These are phyloP conservation scores for Fistulinella staudtii DNA, from an alignment of 1,284 basidiomycete species.

Conservation along the genomic window DNA sequence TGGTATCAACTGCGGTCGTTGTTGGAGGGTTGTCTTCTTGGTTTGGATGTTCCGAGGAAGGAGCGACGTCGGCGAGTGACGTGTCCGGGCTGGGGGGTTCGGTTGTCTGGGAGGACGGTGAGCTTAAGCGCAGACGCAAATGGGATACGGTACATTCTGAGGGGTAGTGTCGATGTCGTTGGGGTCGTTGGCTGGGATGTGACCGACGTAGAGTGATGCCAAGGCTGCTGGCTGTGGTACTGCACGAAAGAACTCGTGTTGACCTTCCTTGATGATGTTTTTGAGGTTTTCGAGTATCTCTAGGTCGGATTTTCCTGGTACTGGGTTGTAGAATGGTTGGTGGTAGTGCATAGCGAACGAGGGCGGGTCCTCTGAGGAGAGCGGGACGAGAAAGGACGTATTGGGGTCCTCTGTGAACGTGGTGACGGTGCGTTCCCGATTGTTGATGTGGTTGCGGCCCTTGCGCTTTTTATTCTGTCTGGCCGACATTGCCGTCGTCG, in stretches of 20 bases:
- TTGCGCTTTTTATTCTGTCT: conserved; percentile 60
- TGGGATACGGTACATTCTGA: conserved; percentile 27
- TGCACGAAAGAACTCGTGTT: conserved; percentile 65
- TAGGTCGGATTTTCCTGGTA: conserved; percentile 47
- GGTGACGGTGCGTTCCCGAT: conserved; percentile 60
- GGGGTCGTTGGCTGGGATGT: conserved; percentile 31
- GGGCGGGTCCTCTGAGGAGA: conserved; percentile 42
- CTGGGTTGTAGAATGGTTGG: conserved; percentile 28
- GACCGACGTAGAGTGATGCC: conserved; percentile 58
- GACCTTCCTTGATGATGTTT: conserved; percentile 60
- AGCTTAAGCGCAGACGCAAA: not conserved
- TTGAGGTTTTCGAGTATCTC: conserved; percentile 71
- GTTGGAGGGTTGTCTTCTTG: conserved; percentile 7
- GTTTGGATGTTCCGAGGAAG: conserved; percentile 6
- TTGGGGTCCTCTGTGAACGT: conserved; percentile 56
- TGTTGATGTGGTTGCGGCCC: conserved; percentile 46
- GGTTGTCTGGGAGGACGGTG: conserved; percentile 12
- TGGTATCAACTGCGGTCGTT: conserved; percentile 5
- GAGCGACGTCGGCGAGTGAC: conserved; percentile 7
- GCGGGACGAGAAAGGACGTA: conserved; percentile 44
- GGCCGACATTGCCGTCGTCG: conserved; percentile 60
- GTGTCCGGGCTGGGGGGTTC: conserved; percentile 17
- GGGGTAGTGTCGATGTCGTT: conserved; percentile 9
- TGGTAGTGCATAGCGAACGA: conserved; percentile 29
- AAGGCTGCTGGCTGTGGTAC: conserved; percentile 60